Evolutionary conservation across 768 basidiomycete genomes (phyloP).

Genomic region (Brasilioporus rufonigricans): DNA sequence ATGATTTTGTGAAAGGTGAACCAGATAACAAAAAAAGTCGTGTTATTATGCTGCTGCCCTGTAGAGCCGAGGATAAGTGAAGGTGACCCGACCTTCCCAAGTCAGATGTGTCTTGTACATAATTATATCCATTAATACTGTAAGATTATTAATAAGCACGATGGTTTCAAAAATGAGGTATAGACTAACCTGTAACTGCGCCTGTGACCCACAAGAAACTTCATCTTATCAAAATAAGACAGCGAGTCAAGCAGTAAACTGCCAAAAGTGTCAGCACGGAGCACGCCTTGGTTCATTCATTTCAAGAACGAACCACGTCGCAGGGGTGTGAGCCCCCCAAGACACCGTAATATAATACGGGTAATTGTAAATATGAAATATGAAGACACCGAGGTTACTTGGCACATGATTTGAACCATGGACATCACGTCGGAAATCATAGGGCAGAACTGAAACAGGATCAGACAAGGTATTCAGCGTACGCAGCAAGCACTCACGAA

Average conservation of each 20-base stretch:
- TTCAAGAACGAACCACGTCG: slow-evolving; percentile 6
- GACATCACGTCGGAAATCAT: slow-evolving; percentile 23
- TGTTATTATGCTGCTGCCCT: not conserved
- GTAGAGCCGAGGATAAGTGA: not conserved
- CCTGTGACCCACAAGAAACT: not conserved
- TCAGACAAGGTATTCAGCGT: not conserved
- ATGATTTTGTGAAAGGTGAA: no score
- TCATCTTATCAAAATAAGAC: slow-evolving; percentile 5
- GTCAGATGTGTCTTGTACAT: not conserved
- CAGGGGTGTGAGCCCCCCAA: slow-evolving; percentile 2
- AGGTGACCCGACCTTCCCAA: not conserved
- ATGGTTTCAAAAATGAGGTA: not conserved
- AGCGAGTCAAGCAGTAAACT: slow-evolving; percentile 4
- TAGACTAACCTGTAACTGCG: not conserved
- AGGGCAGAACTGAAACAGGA: slow-evolving; percentile 15
- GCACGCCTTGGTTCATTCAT: not conserved
- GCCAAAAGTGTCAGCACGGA: not conserved
- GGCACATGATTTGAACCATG: slow-evolving; percentile 9
- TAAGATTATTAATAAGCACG: not conserved
- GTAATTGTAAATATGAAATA: slow-evolving; percentile 10
- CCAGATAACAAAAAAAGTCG: not conserved
- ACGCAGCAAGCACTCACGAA: slow-evolving; percentile 14
- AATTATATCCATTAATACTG: slow-evolving; percentile 7
- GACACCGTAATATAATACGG: not conserved
- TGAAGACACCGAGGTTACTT: slow-evolving; percentile 15